Evolutionary conservation across 805 yeast species (phyloP), one percentile per base, ranked within the genome.

Genomic region (Candida namnaoensis): DNA sequence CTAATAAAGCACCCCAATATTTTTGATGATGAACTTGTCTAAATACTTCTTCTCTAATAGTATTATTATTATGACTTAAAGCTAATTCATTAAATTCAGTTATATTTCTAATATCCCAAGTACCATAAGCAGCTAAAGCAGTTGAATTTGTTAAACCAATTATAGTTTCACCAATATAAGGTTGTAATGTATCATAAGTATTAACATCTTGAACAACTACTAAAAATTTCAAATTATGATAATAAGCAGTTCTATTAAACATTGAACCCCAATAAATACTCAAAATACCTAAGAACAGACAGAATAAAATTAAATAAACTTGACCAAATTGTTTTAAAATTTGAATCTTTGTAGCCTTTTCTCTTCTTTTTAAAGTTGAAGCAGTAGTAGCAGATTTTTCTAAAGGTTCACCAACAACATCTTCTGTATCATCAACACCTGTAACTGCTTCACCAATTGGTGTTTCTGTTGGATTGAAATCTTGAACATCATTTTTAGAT

Each of bases 1-100:
- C 72, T 45, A 74, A 73, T 32, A 78, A 60, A 1, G 78, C 72
- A 7, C 68, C 72, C 87, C 87, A 81, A 49, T 70, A 78, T 7
- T 67, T 48, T 53, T 78, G 76, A 42, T 69, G 71, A 47, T 71
- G 75, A 5, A 81, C 68, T 37, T 62, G 60, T 15, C 66, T 44
- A 19, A 51, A 35, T 14, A 77, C 54, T 47, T 71, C 71, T 12
- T 65, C 65, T 38, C 41, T 45, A 5, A 39, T 38, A 2, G 54
- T 40, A 12, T 48, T 38, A 23, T 19, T 15, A 24, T 42, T 41
- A 36, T 43, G 35, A 15, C 41, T 28, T 2, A 11, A 26, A 23
- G 55, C 47, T 10, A 32, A 14, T n/a, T 34, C 27, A 3, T 34
- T 23, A 24, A 46, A 45, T 27, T 36, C 36, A 3, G 38, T 35